A percentile compares a stretch with the other conserved stretches of the same genome.
These are phyloP conservation scores for Candida tibetensis DNA, from an alignment of 805 yeast species.

Conservation along the genomic window DNA sequence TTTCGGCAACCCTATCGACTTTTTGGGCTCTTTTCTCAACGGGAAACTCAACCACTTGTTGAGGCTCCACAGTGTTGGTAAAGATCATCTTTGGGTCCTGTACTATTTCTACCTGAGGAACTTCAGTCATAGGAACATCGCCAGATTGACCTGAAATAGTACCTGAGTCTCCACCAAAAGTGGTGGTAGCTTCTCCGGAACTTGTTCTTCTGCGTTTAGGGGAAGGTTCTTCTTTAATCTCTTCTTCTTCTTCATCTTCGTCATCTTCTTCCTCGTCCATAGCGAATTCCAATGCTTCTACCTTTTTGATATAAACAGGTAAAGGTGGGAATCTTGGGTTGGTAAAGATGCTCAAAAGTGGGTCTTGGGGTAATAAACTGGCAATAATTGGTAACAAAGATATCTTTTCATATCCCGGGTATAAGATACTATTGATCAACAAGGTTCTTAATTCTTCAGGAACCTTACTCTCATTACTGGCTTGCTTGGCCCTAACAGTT, in stretches of 20 bases:
- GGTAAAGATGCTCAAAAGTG: constrained; percentile 54
- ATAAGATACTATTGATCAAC: constrained; percentile 56
- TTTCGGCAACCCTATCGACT: not conserved
- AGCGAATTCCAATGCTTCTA: constrained; percentile 1
- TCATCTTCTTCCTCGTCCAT: constrained; percentile 8
- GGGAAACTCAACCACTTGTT: constrained; percentile 6
- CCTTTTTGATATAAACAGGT: constrained; percentile 23
- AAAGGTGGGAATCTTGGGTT: constrained; percentile 74
- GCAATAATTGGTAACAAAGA: constrained; percentile 72
- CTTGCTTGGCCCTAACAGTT: constrained; percentile 28
- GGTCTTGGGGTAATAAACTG: constrained; percentile 48
- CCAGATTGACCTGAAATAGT: not conserved
- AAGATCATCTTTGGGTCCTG: constrained; percentile 1
- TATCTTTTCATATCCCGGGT: constrained; percentile 63
- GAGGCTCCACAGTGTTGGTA: constrained; percentile 3
- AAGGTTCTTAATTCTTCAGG: constrained; percentile 32
- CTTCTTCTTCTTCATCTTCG: constrained; percentile 8
- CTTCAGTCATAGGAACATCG: not conserved
- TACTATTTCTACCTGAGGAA: not conserved
- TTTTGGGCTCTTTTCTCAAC: constrained; percentile 9
- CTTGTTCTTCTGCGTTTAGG: constrained; percentile 4
- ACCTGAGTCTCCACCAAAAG: constrained; percentile 1
- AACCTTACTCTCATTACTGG: constrained; percentile 20
- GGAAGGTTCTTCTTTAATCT: constrained; percentile 3
- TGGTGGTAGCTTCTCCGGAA: not conserved